Base-by-base conservation (phyloP, 2,329 filamentous ascomycete genomes). In the Helicocarpus griseus region DNA sequence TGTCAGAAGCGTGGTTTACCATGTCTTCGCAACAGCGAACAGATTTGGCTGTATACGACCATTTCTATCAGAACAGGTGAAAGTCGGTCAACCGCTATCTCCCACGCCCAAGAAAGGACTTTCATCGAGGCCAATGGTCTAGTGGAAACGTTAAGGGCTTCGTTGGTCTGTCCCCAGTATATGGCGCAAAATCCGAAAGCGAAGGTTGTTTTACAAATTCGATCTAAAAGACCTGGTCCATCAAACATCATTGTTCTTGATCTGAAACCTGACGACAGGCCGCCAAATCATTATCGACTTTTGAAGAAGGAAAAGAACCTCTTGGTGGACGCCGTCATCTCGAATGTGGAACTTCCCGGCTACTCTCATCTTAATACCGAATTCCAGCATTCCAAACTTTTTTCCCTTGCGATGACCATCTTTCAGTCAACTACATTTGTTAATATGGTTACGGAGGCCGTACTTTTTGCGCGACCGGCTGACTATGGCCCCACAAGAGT, bases 21-120 rank as follows among this genome's bases (percentile, higher is more conserved):
- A 11, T 66, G 65, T 51, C 51, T 65, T 52, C 59, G 64, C 43
- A 47, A 48, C 11, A 39, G 17, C 39, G 49, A 53, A 22, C 49
- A 58, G 17, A 39, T 63, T 26, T 57, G 52, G 48, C 36, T 64
- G 14, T 56, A 49, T 36, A 31, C n/a, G 5, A 29, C 49, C 13
- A 3, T 33, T 22, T n/a, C 11, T 19, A 22, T 21, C 11, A 14
- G n/a, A 2, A 19, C 21, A 24, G 31, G 24, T 7, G 21, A 39
- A 5, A 26, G 35, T 43, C 51, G 40, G 24, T 39, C 36, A 33
- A 35, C 33, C 4, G 44, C 44, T 13, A 14, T 51, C 31, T 13
- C 43, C 22, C 19, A 19, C 9, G 51, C 51, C 8, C 52, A 49
- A 40, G 26, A 53, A 13, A n/a, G 43, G 19, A 53, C 54, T 7